Percentiles rank a stretch among this genome's conserved stretches.
These are phyloP conservation scores for Gossypium thurberi DNA, from an alignment of 345 rosid genomes.

Conservation along the genomic window DNA sequence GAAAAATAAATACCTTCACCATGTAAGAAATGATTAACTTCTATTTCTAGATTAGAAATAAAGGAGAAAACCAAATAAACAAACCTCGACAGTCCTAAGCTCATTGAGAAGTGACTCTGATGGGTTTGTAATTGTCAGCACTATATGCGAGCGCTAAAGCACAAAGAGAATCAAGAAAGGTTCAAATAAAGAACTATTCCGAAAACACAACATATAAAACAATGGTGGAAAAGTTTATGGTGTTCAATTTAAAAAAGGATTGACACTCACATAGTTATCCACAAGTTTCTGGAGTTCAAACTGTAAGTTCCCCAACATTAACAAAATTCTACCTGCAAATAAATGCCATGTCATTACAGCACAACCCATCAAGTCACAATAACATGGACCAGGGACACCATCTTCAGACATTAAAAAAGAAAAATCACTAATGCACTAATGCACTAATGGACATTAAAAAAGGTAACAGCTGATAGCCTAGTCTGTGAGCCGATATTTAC, in stretches of 20 bases:
- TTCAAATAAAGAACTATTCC: background rate
- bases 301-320: slow-evolving; percentile 76
- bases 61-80: slow-evolving; percentile 19
- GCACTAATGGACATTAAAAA: background rate
- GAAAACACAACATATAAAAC: background rate
- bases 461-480: background rate
- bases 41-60: slow-evolving; percentile 12
- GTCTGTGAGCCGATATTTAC: background rate
- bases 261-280: slow-evolving; percentile 79
- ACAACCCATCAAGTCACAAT: background rate
- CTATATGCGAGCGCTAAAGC: slow-evolving; percentile 75
- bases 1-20: background rate
- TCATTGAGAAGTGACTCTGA: slow-evolving; percentile 92
- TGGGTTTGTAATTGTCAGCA: slow-evolving; percentile 75
- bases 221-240: background rate
- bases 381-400: background rate
- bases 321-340: slow-evolving; percentile 60
- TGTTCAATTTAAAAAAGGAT: slow-evolving; percentile 5
- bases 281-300: slow-evolving; percentile 80
- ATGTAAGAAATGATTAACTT: slow-evolving; percentile 1
- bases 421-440: no score
- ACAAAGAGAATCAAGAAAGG: slow-evolving; percentile 14
- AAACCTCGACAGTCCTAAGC: slow-evolving; percentile 93
- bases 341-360: slow-evolving; percentile 13
- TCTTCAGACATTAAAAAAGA: background rate